Evolutionary conservation across 371 early-diverging fungal species (phyloP), one percentile per base, ranked within the genome.

Genomic region (Syncephalastrum racemosum): DNA sequence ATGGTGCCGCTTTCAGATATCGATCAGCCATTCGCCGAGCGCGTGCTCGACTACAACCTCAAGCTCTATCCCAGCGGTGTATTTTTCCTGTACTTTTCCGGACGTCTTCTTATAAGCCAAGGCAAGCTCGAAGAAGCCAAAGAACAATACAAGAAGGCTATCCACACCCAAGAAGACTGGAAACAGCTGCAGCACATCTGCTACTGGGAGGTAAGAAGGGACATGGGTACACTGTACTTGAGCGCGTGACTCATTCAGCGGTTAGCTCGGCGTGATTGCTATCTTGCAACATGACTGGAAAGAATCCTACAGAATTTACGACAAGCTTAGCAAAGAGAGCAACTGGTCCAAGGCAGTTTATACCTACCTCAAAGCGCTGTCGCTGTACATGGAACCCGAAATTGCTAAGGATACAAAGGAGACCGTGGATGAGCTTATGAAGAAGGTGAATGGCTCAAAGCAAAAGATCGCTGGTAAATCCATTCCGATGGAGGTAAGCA

Each of bases 311-410:
- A 70, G 80, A 15, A 72, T 80, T 5, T 88, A 82, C 61, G 75
- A 67, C n/a, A 63, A 71, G 1, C 64, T 92, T 23, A 59, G 62
- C 45, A 68, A 69, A 52, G 91, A 91, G 50, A 88, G 86, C 64
- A 82, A 85, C 54, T 92, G 92, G 92, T 84, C 86, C 59, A 84
- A 83, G 60, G 86, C 91, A 3, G 84, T 86, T 4, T 90, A 89
- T 67, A 67, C 75, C 0, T 92, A 90, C 55, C 60, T 83, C 12
- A 79, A 77, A 13, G 91, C 86, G 0, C 54, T 81, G 13, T 76
- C 71, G 18, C 54, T 88, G 40, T 86, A 83, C 27, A 61, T 65
- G 59, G 22, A 53, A 3, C 56, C 56, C 0, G 50, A 55, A 14
- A 45, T 58, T 10, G 56, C 25, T 1, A 63, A 60, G 39, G 54